These are phyloP conservation scores for Suillus decipiens DNA, from an alignment of 768 basidiomycete species.

Conservation along the genomic window DNA sequence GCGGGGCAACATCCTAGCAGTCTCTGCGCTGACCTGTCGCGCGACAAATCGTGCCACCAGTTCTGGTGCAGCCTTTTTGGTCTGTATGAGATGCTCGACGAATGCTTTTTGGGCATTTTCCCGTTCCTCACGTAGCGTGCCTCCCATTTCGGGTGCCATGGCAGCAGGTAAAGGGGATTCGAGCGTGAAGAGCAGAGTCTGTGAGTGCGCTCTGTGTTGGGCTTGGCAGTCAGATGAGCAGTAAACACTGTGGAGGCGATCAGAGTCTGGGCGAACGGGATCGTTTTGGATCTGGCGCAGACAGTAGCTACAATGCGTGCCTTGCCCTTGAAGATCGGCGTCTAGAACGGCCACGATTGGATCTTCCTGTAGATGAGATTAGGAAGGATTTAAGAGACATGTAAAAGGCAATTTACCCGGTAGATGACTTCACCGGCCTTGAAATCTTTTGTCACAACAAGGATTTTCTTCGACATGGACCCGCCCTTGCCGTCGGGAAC, in stretches of 20 bases:
- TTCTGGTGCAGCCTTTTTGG: conserved; percentile 47
- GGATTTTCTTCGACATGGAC: conserved; percentile 46
- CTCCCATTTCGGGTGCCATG: conserved; percentile 33
- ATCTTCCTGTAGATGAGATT: conserved; percentile 54
- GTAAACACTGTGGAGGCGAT: conserved; percentile 61
- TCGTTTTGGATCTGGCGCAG: conserved; percentile 56
- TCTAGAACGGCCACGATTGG: conserved; percentile 75
- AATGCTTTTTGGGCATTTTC: conserved; percentile 61
- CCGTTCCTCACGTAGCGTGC: conserved; percentile 44
- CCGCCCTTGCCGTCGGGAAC: conserved; percentile 21
- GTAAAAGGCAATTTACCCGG: conserved; percentile 45
- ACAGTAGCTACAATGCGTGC: conserved; percentile 75
- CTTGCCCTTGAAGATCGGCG: conserved; percentile 64
- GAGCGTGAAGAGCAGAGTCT: conserved; percentile 70
- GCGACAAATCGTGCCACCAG: conserved; percentile 74
- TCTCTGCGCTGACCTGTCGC: conserved; percentile 68
- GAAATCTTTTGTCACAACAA: conserved; percentile 69
- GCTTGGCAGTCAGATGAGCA: conserved; percentile 72
- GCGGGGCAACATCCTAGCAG: conserved; percentile 49
- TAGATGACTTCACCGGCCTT: conserved; percentile 75
- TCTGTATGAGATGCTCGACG: conserved; percentile 53
- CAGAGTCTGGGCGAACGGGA: conserved; percentile 47
- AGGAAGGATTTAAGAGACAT: conserved; percentile 7
- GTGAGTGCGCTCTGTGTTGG: conserved; percentile 57
- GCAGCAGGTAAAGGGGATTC: conserved; percentile 59